Evolutionary conservation across 768 basidiomycete species (phyloP), one percentile per base, ranked within the genome.

Genomic region (Mycena maculata): DNA sequence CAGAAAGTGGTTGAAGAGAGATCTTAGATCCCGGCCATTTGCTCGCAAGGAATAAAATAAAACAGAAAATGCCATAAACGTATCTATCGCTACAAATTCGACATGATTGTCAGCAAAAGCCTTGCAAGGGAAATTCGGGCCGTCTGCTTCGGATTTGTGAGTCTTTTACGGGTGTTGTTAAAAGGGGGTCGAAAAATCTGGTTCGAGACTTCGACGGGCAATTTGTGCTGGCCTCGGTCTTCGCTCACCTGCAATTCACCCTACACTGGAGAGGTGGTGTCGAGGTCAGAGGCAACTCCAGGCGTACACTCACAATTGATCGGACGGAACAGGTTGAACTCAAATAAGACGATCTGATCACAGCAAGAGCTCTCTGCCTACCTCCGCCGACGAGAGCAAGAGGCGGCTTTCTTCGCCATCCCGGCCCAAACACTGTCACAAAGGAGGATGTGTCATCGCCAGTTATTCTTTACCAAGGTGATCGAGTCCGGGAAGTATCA

Each of bases 381-480:
- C 65, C 65, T 71, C 69, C 69, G 65, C 69, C 69, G 69, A 71
- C 69, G 61, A 71, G 57, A 68, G 42, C 58, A 55, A 11, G 60
- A 50, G 38, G 47, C 52, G 39, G 49, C 60, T 63, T 44, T 48
- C 60, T 48, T 47, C 60, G 47, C 56, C 28, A 53, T 39, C 31
- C 48, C 45, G 67, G 61, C 39, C 55, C 48, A 57, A 64, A 68
- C 62, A 54, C 42, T 63, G 59, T 63, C 60, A 59, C 23, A 30
- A 27, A 23, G 56, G 60, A 61, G 55, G 41, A 68, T 71, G 69
- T 71, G 69, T 64, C 69, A 71, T 52, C 56, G 69, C 22, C 61
- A 67, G 27, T 60, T 71, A 47, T 67, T 63, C 9, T 71, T 71
- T 38, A 64, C 69, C 56, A 71, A 71, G 65, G 69, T 67, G 60